phyloP scores from a whole-genome alignment of 805 yeast species.

The Vanderwaltozyma tropicalis region DNA sequence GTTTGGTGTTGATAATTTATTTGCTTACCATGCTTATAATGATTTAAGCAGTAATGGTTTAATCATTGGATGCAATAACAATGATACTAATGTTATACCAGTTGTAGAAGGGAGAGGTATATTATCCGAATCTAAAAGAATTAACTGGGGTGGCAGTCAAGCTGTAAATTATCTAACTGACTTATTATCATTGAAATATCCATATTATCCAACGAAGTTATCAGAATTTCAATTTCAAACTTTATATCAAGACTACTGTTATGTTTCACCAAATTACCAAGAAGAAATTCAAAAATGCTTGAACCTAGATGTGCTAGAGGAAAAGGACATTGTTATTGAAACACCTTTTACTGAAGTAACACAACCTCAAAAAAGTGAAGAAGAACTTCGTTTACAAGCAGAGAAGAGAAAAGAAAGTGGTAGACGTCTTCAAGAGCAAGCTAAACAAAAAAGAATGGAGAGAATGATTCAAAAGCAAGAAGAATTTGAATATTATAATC shows the following conservation, averaged over 20 bases:
- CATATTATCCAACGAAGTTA: slow-evolving; percentile 76
- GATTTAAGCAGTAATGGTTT: slow-evolving; percentile 40
- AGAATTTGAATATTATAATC: slow-evolving; percentile 62
- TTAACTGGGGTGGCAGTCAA: slow-evolving; percentile 86
- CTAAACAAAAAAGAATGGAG: slow-evolving; percentile 72
- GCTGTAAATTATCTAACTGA: slow-evolving; percentile 53
- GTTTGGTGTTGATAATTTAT: slow-evolving; percentile 75
- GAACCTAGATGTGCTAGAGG: slow-evolving; percentile 52
- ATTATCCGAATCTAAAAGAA: slow-evolving; percentile 59
- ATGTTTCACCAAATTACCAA: slow-evolving; percentile 58
- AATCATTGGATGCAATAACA: slow-evolving; percentile 77
- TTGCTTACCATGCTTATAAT: slow-evolving; percentile 57
- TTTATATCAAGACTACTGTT: slow-evolving; percentile 67
- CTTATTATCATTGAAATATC: slow-evolving; percentile 71
- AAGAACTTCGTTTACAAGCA: slow-evolving; percentile 66
- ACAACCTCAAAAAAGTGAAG: slow-evolving; percentile 68
- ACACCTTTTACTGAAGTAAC: slow-evolving; percentile 64
- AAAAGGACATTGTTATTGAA: slow-evolving; percentile 68
- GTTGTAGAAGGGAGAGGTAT: slow-evolving; percentile 61
- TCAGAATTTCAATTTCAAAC: slow-evolving; percentile 51
- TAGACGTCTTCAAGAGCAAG: slow-evolving; percentile 82
- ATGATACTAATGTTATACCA: slow-evolving; percentile 75
- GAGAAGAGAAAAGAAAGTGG: slow-evolving; percentile 81
- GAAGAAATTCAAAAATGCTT: slow-evolving; percentile 49
- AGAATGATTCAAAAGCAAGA: slow-evolving; percentile 71